phyloP scores from a whole-genome alignment of 1,284 basidiomycete species.

The Rugosomyces carneus region DNA sequence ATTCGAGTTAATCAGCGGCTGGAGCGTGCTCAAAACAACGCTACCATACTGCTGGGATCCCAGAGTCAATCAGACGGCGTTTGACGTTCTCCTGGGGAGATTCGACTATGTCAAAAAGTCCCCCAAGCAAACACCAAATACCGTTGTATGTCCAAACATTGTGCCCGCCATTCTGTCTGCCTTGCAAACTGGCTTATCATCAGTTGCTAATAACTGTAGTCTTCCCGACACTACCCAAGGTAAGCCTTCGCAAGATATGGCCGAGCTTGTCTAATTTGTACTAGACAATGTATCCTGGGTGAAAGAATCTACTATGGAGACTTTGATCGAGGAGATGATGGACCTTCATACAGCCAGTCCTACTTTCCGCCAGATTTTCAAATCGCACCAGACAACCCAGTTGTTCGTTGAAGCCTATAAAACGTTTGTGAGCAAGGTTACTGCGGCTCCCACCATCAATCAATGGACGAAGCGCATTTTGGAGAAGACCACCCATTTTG shows the following conservation, averaged over 20 bases:
- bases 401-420: constrained; percentile 60
- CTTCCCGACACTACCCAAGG: constrained; percentile 24
- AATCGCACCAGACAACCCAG: constrained; percentile 60
- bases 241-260: background rate
- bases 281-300: constrained; percentile 24
- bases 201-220: constrained; percentile 32
- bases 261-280: constrained; percentile 1
- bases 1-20: constrained; percentile 73
- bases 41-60: constrained; percentile 64
- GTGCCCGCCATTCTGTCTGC: constrained; percentile 63
- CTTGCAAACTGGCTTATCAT: constrained; percentile 39
- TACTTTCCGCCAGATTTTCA: constrained; percentile 66
- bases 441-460: constrained; percentile 33
- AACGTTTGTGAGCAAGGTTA: constrained; percentile 42
- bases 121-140: constrained; percentile 19
- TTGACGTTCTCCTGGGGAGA: constrained; percentile 59
- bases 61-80: constrained; percentile 55
- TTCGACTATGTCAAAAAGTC: constrained; percentile 19
- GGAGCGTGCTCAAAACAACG: constrained; percentile 60
- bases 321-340: constrained; percentile 61
- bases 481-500: constrained; percentile 65
- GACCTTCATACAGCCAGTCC: constrained; percentile 54
- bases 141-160: constrained; percentile 57
- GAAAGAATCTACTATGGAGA: constrained; percentile 46
- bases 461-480: constrained; percentile 45